Evolutionary conservation across 148 eudicot genomes (phyloP), one percentile per base, ranked within the genome.

Genomic region (Persicaria maculosa): DNA sequence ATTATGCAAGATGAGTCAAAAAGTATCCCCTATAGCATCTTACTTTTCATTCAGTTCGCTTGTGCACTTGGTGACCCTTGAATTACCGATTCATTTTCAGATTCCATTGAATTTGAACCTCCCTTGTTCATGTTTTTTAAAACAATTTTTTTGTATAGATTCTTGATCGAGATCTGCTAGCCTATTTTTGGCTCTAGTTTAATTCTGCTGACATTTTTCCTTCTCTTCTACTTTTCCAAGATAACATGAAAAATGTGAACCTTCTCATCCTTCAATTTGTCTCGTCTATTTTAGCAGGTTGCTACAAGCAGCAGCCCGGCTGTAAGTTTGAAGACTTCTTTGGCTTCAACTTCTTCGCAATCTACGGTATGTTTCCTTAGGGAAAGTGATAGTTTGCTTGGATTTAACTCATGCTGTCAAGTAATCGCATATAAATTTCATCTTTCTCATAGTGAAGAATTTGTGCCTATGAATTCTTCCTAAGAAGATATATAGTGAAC

Each of bases 251-350:
- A 50, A 52, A 15, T 36, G 17, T 43, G 45, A 55, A 22, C 47
- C 67, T 31, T 12, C 12, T 57, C 50, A 52, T 55, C 45, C 46
- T 54, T 54, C 46, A 40, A 14, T 31, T 7, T 73, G 11, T 36
- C 20, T 22, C 19, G 7, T 73, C 5, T 76, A 65, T 65, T 80
- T 79, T 84, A 79, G 78, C 87, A 96, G 99, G 93, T 89, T 80
- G 88, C 84, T 79, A 81, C 77, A 80, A 83, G 86, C 65, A 75
- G 85, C 69, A 84, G 82, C 72, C 79, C 95, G 54, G 88, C 77
- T 81, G 78, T 90, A 79, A 84, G 85, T 79, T 62, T 82, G 77
- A 95, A 95, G 87, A 85, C 89, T 59, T 80, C 93, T 68, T 44
- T 84, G 84, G 74, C 80, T 58, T 67, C 89, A 73, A 46, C 87